Percentiles rank a stretch among this genome's conserved stretches.
Conservation (phyloP, 306 rosid species). For the Nissolia schottii region DNA sequence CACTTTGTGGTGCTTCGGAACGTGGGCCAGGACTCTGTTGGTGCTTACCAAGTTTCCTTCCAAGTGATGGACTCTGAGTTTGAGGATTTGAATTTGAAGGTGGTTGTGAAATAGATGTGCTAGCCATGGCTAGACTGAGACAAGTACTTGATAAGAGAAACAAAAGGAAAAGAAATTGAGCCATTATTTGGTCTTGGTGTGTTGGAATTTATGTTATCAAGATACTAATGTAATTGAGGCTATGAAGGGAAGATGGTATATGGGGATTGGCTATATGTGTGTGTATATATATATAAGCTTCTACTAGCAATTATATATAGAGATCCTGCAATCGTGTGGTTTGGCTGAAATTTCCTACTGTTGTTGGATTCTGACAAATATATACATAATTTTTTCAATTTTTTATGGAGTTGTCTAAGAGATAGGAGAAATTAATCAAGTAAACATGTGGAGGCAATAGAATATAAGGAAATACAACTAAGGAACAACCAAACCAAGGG, state of each 20-base stretch:
- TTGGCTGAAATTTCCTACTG: constrained; percentile 49
- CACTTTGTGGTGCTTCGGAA: constrained; percentile 23
- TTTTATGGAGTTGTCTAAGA: constrained; percentile 44
- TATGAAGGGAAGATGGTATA: constrained; percentile 22
- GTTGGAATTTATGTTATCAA: not conserved
- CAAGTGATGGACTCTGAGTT: constrained; percentile 13
- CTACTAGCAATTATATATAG: not conserved
- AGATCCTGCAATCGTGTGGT: constrained; percentile 43
- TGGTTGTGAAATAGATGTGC: constrained; percentile 12
- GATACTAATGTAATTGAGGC: not conserved
- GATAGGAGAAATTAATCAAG: constrained; percentile 26
- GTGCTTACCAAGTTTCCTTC: constrained; percentile 64
- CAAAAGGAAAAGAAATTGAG: constrained; percentile 33
- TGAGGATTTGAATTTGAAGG: constrained; percentile 28
- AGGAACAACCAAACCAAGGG: constrained; percentile 49
- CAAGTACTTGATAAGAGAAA: constrained; percentile 41
- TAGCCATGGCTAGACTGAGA: constrained; percentile 28
- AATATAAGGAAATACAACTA: constrained; percentile 49
- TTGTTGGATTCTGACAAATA: constrained; percentile 33
- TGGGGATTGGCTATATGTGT: constrained; percentile 14
- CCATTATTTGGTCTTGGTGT: constrained; percentile 35
- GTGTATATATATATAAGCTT: too few relatives aligned
- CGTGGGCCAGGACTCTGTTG: constrained; percentile 32
- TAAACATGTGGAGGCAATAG: constrained; percentile 40
- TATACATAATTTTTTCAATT: constrained; percentile 15